These are phyloP conservation scores for Geotrichum carabidarum DNA, from an alignment of 1,139 yeast species.

Conservation along the genomic window DNA sequence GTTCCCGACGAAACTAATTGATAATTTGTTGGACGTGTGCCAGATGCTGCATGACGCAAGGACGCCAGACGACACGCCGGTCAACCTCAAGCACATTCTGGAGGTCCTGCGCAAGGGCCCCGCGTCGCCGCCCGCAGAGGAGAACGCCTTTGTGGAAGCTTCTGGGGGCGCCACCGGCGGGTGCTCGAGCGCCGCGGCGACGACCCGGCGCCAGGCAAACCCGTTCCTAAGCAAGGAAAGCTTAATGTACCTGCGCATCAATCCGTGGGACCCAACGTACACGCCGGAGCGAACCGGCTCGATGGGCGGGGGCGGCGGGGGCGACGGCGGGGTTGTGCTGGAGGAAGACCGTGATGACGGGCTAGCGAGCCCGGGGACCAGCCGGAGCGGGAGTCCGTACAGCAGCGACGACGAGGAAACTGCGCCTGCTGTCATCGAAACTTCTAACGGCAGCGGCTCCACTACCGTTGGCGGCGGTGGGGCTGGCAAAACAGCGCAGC, in stretches of 20 bases:
- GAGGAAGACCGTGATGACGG: slow-evolving; percentile 5
- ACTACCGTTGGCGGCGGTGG: no score
- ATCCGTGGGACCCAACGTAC: slow-evolving; percentile 8
- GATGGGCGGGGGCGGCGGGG: no score
- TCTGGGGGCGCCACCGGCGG: not conserved
- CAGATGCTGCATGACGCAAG: slow-evolving; percentile 4
- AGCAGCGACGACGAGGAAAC: not conserved
- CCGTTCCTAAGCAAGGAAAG: slow-evolving; percentile 7
- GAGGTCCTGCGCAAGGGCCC: slow-evolving; percentile 5
- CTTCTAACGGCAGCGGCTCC: not conserved
- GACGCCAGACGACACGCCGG: not conserved
- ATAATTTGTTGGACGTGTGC: slow-evolving; percentile 12
- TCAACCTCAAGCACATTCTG: not conserved
- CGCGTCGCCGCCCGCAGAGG: slow-evolving; percentile 7
- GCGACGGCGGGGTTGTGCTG: not conserved
- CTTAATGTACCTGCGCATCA: not conserved
- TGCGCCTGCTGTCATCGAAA: not conserved
- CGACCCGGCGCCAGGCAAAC: not conserved
- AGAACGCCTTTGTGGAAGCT: not conserved
- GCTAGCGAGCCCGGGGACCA: slow-evolving; percentile 1
- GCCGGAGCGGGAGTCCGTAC: not conserved
- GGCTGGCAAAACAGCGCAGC: no score
- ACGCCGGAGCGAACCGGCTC: not conserved
- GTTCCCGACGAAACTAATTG: slow-evolving; percentile 2
- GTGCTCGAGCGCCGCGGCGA: not conserved